These are phyloP conservation scores for Candida hungchunana DNA, from an alignment of 805 yeast genomes.

Conservation along the genomic window DNA sequence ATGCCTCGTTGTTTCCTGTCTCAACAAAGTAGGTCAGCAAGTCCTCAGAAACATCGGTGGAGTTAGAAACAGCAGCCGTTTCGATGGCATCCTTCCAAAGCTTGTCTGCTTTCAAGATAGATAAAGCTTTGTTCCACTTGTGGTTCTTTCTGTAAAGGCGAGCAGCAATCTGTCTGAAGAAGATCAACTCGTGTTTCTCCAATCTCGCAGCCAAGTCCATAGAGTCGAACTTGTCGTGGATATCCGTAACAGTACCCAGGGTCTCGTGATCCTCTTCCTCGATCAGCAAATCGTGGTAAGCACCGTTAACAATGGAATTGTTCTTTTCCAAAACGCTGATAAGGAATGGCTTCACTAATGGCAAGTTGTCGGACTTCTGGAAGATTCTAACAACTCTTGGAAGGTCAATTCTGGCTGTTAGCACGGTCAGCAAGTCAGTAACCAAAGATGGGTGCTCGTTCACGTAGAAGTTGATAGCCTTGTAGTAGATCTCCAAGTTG, in stretches of 20 bases:
- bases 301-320: slow-evolving; percentile 85
- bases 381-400: slow-evolving; percentile 94
- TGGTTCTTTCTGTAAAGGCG: slow-evolving; percentile 89
- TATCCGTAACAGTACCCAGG: slow-evolving; percentile 79
- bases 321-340: slow-evolving; percentile 88
- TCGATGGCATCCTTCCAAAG: slow-evolving; percentile 93
- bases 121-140: slow-evolving; percentile 86
- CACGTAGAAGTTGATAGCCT: slow-evolving; percentile 93
- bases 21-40: slow-evolving; percentile 88
- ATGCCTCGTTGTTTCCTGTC: slow-evolving; percentile 93
- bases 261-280: slow-evolving; percentile 97
- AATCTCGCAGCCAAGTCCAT: slow-evolving; percentile 88
- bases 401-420: slow-evolving; percentile 87
- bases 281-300: slow-evolving; percentile 90
- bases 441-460: slow-evolving; percentile 87
- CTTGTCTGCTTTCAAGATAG: slow-evolving; percentile 85
- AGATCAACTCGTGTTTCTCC: slow-evolving; percentile 85
- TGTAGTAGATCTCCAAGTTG: slow-evolving; percentile 93
- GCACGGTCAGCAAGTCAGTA: slow-evolving; percentile 77
- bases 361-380: slow-evolving; percentile 92
- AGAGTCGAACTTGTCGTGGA: slow-evolving; percentile 88
- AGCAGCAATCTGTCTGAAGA: slow-evolving; percentile 96
- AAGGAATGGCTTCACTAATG: slow-evolving; percentile 92
- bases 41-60: slow-evolving; percentile 82
- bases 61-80: slow-evolving; percentile 82